Evolutionary conservation across 306 rosid genomes (phyloP).

Genomic region (Bauhinia variegata): DNA sequence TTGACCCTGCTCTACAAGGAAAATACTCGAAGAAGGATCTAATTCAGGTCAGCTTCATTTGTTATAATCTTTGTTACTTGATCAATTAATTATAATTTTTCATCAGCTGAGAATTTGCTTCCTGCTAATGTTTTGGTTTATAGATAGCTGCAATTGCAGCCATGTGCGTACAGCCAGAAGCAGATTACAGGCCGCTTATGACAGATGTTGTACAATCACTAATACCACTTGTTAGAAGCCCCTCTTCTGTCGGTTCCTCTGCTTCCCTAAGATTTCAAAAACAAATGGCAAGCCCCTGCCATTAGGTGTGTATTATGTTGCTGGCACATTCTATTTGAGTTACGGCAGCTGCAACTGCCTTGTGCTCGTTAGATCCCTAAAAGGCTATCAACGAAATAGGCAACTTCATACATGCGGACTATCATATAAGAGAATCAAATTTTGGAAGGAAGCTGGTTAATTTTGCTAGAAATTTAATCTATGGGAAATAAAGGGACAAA

Average conservation of each 20-base stretch:
- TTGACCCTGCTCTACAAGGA: slow-evolving; percentile 80
- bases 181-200: slow-evolving; percentile 92
- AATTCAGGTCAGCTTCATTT: slow-evolving; percentile 63
- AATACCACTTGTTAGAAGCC: slow-evolving; percentile 69
- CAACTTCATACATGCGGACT: too few species aligned
- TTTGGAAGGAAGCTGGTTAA: too few species aligned
- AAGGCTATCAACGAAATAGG: background rate
- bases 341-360: slow-evolving; percentile 11
- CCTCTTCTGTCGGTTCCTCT: slow-evolving; percentile 43
- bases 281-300: slow-evolving; percentile 51
- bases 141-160: slow-evolving; percentile 98
- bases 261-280: slow-evolving; percentile 64
- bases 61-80: slow-evolving; percentile 11
- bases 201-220: slow-evolving; percentile 92
- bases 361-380: slow-evolving; percentile 8
- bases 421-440: too few species aligned
- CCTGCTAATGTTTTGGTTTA: slow-evolving; percentile 6
- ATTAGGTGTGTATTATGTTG: slow-evolving; percentile 26
- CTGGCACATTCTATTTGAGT: slow-evolving; percentile 12
- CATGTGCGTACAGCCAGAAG: slow-evolving; percentile 97
- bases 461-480: background rate
- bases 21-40: slow-evolving; percentile 87
- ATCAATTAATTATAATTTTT: slow-evolving; percentile 11
- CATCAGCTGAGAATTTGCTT: slow-evolving; percentile 13
- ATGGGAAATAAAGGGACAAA: background rate